phyloP scores from a whole-genome alignment of 2,329 filamentous ascomycete genomes.

The Polytolypa hystricis region DNA sequence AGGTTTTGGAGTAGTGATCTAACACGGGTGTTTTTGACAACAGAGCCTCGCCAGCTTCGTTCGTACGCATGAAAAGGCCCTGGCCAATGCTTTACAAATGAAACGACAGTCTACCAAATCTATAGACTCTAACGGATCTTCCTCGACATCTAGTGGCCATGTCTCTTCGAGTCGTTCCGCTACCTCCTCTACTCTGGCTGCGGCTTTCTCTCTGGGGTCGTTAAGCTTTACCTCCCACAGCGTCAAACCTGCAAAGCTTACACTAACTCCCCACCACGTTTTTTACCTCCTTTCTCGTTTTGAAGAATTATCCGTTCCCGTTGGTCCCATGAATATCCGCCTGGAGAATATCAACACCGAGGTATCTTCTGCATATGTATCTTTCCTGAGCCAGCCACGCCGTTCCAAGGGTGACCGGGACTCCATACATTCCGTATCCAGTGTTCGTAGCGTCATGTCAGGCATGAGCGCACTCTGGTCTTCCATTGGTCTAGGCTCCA shows the following conservation, averaged over 20 bases:
- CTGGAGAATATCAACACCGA: slow-evolving; percentile 90
- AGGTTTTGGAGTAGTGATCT: no score
- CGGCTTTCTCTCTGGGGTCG: slow-evolving; percentile 75
- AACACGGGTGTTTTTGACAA: slow-evolving; percentile 5
- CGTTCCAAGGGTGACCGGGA: slow-evolving; percentile 75
- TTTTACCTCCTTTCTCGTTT: slow-evolving; percentile 95
- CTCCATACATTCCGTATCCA: slow-evolving; percentile 91
- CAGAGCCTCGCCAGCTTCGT: slow-evolving; percentile 94
- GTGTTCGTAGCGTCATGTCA: slow-evolving; percentile 93
- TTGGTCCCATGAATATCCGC: slow-evolving; percentile 92
- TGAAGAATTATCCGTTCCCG: slow-evolving; percentile 78
- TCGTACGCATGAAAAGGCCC: slow-evolving; percentile 90
- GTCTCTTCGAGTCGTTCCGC: slow-evolving; percentile 55
- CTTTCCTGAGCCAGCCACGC: slow-evolving; percentile 77
- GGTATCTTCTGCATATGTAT: slow-evolving; percentile 79
- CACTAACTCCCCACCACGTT: slow-evolving; percentile 87
- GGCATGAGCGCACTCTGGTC: slow-evolving; percentile 92
- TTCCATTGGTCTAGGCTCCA: slow-evolving; percentile 69
- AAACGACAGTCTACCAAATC: slow-evolving; percentile 59
- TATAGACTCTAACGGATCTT: slow-evolving; percentile 48
- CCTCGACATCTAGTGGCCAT: slow-evolving; percentile 48
- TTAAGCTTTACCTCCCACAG: slow-evolving; percentile 74
- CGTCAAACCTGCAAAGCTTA: slow-evolving; percentile 81
- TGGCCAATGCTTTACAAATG: slow-evolving; percentile 88
- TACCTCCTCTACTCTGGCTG: slow-evolving; percentile 60